Percentiles rank a stretch among this genome's conserved stretches.
These are phyloP conservation scores for Coprinellus aureogranulatus DNA, from an alignment of 768 basidiomycete species.

Conservation along the genomic window DNA sequence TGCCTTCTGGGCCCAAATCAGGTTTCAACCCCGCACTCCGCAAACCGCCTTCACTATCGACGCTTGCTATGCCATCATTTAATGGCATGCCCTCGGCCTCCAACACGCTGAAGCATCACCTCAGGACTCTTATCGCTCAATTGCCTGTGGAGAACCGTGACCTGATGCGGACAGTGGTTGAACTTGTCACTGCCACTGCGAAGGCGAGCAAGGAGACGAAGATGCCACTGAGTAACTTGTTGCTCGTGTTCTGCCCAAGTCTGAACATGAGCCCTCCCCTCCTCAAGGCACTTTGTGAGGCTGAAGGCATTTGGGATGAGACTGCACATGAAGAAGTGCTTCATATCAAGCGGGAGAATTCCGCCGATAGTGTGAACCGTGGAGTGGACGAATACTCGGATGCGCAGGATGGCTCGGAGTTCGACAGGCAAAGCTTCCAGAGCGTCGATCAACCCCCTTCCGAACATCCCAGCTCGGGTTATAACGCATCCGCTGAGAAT, in stretches of 20 bases:
- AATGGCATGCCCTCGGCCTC: slow-evolving; percentile 62
- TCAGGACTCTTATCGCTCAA: slow-evolving; percentile 61
- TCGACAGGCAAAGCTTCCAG: slow-evolving; percentile 17
- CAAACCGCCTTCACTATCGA: slow-evolving; percentile 79
- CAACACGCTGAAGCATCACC: slow-evolving; percentile 49
- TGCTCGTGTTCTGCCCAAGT: slow-evolving; percentile 86
- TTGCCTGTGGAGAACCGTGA: slow-evolving; percentile 82
- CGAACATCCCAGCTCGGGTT: slow-evolving; percentile 32
- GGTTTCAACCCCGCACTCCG: slow-evolving; percentile 42
- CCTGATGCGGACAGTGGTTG: slow-evolving; percentile 76
- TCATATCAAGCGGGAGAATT: slow-evolving; percentile 15
- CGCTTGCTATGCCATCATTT: slow-evolving; percentile 71
- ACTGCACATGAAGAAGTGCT: slow-evolving; percentile 5
- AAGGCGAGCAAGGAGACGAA: slow-evolving; percentile 69
- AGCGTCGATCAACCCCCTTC: too few relatives aligned
- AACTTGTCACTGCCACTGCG: slow-evolving; percentile 76
- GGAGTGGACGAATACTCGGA: slow-evolving; percentile 29
- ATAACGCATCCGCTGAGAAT: slow-evolving; percentile 36
- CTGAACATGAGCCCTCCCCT: slow-evolving; percentile 75
- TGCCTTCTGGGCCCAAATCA: slow-evolving; percentile 39
- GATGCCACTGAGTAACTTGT: slow-evolving; percentile 89
- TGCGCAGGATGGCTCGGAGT: slow-evolving; percentile 25
- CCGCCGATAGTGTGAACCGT: too few relatives aligned
- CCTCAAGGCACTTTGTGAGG: slow-evolving; percentile 71
- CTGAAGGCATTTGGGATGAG: slow-evolving; percentile 59